Conservation (phyloP, 2,329 filamentous ascomycete genomes). For the Tricladium varicosporioides region DNA sequence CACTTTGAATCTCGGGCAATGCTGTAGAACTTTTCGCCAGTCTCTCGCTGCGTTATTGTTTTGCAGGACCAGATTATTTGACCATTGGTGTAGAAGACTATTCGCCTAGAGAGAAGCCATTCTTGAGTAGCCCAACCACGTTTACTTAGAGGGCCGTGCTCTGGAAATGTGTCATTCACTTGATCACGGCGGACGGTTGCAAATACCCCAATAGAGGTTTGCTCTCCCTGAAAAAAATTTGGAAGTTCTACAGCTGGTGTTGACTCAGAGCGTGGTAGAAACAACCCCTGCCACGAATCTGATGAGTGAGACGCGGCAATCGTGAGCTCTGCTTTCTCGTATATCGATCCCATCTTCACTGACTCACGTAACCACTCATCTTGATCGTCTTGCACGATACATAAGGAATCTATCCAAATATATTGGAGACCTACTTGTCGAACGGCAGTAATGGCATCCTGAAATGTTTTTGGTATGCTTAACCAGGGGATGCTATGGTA, state of each 20-base stretch:
- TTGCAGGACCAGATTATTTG: not conserved
- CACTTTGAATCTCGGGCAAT: no score
- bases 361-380: not conserved
- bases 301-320: not conserved
- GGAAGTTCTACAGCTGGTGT: not conserved
- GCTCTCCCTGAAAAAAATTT: not conserved
- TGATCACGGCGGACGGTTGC: not conserved
- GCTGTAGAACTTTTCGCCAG: no score
- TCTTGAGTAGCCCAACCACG: not conserved
- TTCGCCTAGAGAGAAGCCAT: not conserved
- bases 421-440: not conserved
- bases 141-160: not conserved
- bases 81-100: not conserved
- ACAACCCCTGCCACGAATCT: not conserved
- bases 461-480: not conserved
- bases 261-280: not conserved
- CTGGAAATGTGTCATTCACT: not conserved
- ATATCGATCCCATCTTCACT: not conserved
- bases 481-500: no score
- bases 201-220: not conserved
- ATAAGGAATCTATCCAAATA: not conserved
- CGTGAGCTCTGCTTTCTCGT: not conserved
- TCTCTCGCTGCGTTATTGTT: not conserved
- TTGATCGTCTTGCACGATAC: not conserved
- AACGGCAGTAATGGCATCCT: not conserved